A percentile compares a stretch with the other conserved stretches of the same genome.
phyloP scores from a whole-genome alignment of 2,329 filamentous ascomycete species.

The Colletotrichum tofieldiae region DNA sequence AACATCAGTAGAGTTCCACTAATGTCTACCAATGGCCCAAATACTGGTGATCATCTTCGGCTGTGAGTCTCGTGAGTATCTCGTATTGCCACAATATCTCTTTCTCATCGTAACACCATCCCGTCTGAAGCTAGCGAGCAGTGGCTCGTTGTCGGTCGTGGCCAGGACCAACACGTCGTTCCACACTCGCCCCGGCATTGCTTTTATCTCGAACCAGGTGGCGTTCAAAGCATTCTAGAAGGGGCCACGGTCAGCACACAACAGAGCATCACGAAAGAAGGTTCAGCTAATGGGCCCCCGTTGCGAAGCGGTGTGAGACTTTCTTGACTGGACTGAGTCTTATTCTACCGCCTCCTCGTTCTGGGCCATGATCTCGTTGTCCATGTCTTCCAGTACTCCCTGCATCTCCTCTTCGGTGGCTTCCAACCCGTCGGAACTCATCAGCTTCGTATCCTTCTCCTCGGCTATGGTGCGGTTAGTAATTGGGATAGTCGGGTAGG shows the following conservation, averaged over 20 bases:
- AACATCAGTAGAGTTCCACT: not conserved
- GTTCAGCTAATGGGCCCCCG: too few species aligned
- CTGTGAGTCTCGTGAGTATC: conserved; percentile 1
- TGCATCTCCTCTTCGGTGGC: conserved; percentile 75
- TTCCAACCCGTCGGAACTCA: conserved; percentile 77
- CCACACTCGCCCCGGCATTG: conserved; percentile 14
- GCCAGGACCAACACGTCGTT: conserved; percentile 22
- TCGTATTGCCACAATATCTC: not conserved
- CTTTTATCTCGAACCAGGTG: conserved; percentile 29
- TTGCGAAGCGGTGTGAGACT: conserved; percentile 10
- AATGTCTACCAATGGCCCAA: not conserved
- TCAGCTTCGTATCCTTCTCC: conserved; percentile 77
- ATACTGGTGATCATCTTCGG: not conserved
- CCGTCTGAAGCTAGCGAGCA: conserved; percentile 23
- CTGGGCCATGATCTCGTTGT: conserved; percentile 54
- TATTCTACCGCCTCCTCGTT: conserved; percentile 43
- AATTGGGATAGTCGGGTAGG: not conserved
- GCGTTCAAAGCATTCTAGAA: conserved; percentile 35
- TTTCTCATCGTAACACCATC: not conserved
- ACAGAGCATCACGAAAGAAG: conserved; percentile 19
- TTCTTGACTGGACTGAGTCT: conserved; percentile 16
- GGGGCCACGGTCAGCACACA: conserved; percentile 24
- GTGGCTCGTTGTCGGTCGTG: conserved; percentile 27
- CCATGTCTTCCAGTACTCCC: conserved; percentile 63
- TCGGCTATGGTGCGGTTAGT: conserved; percentile 65